Percentiles rank a stretch among this genome's conserved stretches.
These are phyloP conservation scores for Ananas comosus DNA, from an alignment of 176 grass and related monocot genomes.

Conservation along the genomic window DNA sequence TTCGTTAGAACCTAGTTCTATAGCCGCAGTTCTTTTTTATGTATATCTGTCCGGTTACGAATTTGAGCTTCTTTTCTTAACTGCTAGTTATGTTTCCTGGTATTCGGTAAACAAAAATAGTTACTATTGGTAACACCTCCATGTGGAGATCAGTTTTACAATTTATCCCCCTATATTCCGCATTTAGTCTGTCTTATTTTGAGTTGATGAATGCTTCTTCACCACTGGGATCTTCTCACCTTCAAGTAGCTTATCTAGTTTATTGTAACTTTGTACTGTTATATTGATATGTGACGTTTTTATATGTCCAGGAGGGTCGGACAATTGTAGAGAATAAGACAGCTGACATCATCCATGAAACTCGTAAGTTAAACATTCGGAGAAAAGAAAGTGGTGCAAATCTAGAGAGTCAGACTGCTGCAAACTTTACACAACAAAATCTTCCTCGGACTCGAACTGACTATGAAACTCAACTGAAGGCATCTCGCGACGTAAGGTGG, in stretches of 20 bases:
- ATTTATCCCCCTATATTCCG: background rate
- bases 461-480: slow-evolving; percentile 93
- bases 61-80: no score
- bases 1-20: no score
- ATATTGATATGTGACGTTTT: background rate
- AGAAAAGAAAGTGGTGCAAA: slow-evolving; percentile 52
- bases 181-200: background rate
- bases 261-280: slow-evolving; percentile 12
- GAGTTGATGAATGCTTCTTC: background rate
- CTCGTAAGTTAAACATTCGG: slow-evolving; percentile 74
- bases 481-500: slow-evolving; percentile 99
- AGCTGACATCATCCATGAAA: slow-evolving; percentile 82
- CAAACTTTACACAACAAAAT: slow-evolving; percentile 50
- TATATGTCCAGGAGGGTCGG: slow-evolving; percentile 62
- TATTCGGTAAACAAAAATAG: background rate
- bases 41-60: no score
- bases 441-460: slow-evolving; percentile 65
- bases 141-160: background rate
- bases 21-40: no score
- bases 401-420: slow-evolving; percentile 38
- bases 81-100: background rate
- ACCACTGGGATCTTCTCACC: background rate
- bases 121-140: background rate
- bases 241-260: slow-evolving; percentile 12
- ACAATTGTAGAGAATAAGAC: slow-evolving; percentile 94